A percentile compares a stretch with the other conserved stretches of the same genome.
Conservation (phyloP, 768 basidiomycete species). For the Suillus bovinus region DNA sequence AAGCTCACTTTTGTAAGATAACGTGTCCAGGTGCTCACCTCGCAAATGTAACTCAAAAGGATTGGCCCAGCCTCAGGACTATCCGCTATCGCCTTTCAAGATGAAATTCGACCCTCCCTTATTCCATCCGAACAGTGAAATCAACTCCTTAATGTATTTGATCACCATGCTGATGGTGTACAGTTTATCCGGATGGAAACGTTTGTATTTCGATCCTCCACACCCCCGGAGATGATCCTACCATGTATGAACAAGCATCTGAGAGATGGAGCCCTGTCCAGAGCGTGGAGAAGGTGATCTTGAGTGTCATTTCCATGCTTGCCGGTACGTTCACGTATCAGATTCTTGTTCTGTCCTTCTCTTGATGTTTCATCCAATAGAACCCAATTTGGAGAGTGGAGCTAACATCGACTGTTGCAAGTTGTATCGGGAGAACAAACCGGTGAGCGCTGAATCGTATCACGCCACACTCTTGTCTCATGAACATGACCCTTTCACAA, state of each 20-base stretch:
- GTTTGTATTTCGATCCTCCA: conserved; percentile 99
- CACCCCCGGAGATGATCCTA: conserved; percentile 88
- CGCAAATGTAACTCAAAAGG: conserved; percentile 12
- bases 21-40: conserved; percentile 3
- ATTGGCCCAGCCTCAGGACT: conserved; percentile 73
- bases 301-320: conserved; percentile 96
- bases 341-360: conserved; percentile 2
- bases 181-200: conserved; percentile 94
- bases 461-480: not conserved
- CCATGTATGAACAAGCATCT: conserved; percentile 91
- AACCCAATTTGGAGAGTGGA: conserved; percentile 96
- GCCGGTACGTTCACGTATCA: conserved; percentile 58
- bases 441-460: conserved; percentile 34
- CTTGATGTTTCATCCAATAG: conserved; percentile 36
- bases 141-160: conserved; percentile 12
- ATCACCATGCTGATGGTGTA: not conserved
- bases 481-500: conserved; percentile 3
- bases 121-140: conserved; percentile 96
- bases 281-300: conserved; percentile 93
- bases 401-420: conserved; percentile 99
- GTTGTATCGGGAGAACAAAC: conserved; percentile 85
- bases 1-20: conserved; percentile 85
- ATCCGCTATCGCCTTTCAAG: conserved; percentile 98
- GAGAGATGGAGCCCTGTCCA: conserved; percentile 99
- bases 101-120: conserved; percentile 98